Percentiles rank a stretch among this genome's conserved stretches.
These are phyloP conservation scores for Fraxinus paxiana DNA, from an alignment of 305 asterid species.

Conservation along the genomic window DNA sequence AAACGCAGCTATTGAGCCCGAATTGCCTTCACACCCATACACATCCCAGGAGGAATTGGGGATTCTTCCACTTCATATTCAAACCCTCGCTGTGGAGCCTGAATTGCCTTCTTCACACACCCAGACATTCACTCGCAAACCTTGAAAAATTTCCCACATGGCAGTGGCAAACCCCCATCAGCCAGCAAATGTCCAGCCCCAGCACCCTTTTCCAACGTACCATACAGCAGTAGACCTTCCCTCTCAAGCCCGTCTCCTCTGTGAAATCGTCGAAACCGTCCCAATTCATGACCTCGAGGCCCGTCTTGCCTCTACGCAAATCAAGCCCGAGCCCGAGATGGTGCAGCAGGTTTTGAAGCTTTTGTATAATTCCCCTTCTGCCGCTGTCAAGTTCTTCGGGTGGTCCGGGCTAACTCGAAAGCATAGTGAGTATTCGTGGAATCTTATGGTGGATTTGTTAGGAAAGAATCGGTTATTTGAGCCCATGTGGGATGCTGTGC, in stretches of 20 bases:
- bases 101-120: background rate
- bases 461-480: constrained; percentile 65
- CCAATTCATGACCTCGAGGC: constrained; percentile 44
- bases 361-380: constrained; percentile 44
- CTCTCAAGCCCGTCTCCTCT: constrained; percentile 37
- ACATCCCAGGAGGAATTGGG: background rate
- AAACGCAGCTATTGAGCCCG: background rate
- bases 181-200: constrained; percentile 8
- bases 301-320: constrained; percentile 36
- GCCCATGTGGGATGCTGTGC: constrained; percentile 74
- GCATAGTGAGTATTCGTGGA: constrained; percentile 56
- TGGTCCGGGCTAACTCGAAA: constrained; percentile 49
- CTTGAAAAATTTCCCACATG: constrained; percentile 21
- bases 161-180: constrained; percentile 26
- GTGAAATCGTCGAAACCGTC: constrained; percentile 44
- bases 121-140: background rate
- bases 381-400: constrained; percentile 58
- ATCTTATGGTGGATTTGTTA: constrained; percentile 61
- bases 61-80: background rate
- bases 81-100: background rate
- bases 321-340: constrained; percentile 46
- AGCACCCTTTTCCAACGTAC: constrained; percentile 30
- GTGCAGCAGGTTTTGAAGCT: constrained; percentile 48
- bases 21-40: background rate
- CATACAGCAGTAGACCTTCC: constrained; percentile 32